These are phyloP conservation scores for Crucihimalaya himalaica DNA, from an alignment of 345 rosid species.

Conservation along the genomic window DNA sequence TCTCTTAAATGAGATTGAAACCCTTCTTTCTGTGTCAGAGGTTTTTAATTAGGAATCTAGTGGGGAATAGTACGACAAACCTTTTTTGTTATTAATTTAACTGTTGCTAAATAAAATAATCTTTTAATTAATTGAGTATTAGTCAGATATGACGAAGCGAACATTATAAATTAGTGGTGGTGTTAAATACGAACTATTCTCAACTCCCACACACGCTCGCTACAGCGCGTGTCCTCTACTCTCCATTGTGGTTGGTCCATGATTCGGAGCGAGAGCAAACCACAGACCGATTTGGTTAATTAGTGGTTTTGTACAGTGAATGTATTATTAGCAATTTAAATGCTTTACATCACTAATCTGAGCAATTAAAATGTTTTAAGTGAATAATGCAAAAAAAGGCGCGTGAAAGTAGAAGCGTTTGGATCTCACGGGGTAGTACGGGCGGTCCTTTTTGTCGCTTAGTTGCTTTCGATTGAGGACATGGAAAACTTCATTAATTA, in stretches of 20 bases:
- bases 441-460: constrained; percentile 35
- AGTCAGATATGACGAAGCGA: constrained; percentile 44
- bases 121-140: constrained; percentile 35
- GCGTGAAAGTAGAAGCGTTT: constrained; percentile 25
- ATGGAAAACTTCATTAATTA: background rate
- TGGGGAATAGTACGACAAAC: constrained; percentile 3
- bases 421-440: constrained; percentile 29
- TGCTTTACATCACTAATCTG: background rate
- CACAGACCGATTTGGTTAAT: background rate
- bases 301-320: background rate
- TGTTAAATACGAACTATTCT: constrained; percentile 22
- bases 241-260: background rate
- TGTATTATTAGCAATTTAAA: background rate
- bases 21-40: constrained; percentile 24
- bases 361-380: background rate
- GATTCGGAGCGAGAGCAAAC: background rate
- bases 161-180: constrained; percentile 42
- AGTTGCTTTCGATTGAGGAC: constrained; percentile 22
- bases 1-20: constrained; percentile 22
- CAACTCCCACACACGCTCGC: background rate
- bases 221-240: constrained; percentile 4
- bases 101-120: background rate
- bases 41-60: constrained; percentile 37
- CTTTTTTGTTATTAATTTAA: background rate
- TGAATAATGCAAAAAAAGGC: background rate